These are phyloP conservation scores for Pisolithus albus DNA, from an alignment of 768 basidiomycete genomes.

Conservation along the genomic window DNA sequence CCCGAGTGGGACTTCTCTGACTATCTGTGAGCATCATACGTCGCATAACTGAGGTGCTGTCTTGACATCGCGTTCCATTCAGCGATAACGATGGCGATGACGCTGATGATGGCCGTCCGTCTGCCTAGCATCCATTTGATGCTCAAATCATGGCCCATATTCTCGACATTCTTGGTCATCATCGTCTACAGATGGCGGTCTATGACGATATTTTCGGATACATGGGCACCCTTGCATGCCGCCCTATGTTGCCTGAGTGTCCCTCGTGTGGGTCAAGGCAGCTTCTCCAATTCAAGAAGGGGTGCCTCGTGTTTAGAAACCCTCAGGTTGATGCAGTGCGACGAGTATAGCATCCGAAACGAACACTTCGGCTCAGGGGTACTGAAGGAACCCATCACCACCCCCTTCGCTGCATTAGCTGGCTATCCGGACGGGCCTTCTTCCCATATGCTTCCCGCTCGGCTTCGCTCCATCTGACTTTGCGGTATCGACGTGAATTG, in stretches of 20 bases:
- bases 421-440: neutral
- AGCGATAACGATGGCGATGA: constrained; percentile 4
- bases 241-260: constrained; percentile 42
- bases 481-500: constrained; percentile 55
- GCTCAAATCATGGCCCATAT: constrained; percentile 6
- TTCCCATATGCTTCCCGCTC: constrained; percentile 28
- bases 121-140: constrained; percentile 5
- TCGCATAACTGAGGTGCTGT: neutral
- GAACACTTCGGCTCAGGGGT: constrained; percentile 37
- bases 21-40: constrained; percentile 31
- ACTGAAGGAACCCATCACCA: constrained; percentile 32
- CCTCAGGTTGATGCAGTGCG: constrained; percentile 53
- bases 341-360: constrained; percentile 45
- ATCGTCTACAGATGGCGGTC: constrained; percentile 48
- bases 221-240: constrained; percentile 51
- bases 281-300: constrained; percentile 16
- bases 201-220: constrained; percentile 47
- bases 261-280: constrained; percentile 26
- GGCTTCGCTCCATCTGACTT: constrained; percentile 42
- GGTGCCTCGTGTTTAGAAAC: constrained; percentile 34
- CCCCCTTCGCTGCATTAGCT: constrained; percentile 21
- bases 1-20: constrained; percentile 53
- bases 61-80: neutral
- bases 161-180: constrained; percentile 43
- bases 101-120: neutral